Base-by-base conservation (phyloP, 306 rosid species). In the Heteromeles arbutifolia region DNA sequence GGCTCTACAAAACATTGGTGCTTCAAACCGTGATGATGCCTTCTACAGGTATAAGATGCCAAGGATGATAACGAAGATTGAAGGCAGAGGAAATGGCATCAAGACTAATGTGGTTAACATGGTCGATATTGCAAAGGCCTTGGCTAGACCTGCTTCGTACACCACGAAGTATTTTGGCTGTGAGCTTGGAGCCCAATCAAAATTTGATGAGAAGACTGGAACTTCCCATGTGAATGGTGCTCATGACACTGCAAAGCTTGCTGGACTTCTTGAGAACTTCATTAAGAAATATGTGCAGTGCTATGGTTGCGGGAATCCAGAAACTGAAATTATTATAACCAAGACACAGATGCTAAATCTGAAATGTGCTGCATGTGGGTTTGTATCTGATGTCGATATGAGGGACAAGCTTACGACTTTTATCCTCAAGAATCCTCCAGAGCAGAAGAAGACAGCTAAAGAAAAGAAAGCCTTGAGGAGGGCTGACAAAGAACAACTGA, bases 21-120 rank as follows among this genome's bases (percentile, higher is more conserved):
- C 96, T 56, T 79, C 87, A 4, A 91, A 91, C 79, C 88, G 91
- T 7, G 95, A 91, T 65, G 95, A 91, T 88, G 95, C 95, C 90
- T 91, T 91, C 86, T 91, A 91, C 24, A 82, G 97, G 91, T 91
- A 89, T 72, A 89, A 91, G 87, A 91, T 91, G 97, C 97, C 97
- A n/a, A 88, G n/a, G 74, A 89, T 89, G 97, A 74, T 91, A 11
- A 91, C 97, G 6, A 91, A 87, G 80, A 91, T 91, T 59, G 93
- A 91, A 79, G 95, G 97, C 29, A 85, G 95, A 69, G 97, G 97
- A 52, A 91, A 91, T 79, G 97, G 95, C 82, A 89, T 91, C 87
- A 91, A 87, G 79, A 91, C 92, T 4, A 91, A 91, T 44, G 82
- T 89, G 64, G 97, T 91, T 50, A 89, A 91, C 67, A 91, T 87